Base-by-base conservation (phyloP, 805 yeast species). In the Candida nonsorbophila region DNA sequence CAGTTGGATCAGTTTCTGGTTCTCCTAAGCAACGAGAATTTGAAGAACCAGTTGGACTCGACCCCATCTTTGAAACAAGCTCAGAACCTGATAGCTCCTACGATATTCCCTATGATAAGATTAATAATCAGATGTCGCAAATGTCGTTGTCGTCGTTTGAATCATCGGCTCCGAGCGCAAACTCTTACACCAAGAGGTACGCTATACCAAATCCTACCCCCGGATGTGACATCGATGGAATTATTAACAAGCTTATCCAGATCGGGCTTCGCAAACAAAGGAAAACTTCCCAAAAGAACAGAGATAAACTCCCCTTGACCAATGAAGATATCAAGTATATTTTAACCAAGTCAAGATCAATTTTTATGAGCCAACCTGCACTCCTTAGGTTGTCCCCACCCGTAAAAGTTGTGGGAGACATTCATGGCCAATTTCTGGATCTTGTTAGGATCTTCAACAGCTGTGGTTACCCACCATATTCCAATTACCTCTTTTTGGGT, bases 401-500 rank as follows among this genome's bases (percentile, higher is more conserved):
- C 0, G 90, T 83, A 3, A 84, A 84, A 51, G 74, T 84, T 34
- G 90, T 83, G 5, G 92, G 92, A 24, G 87, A 85, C 56, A 79
- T 84, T 32, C 92, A 84, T 55, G 94, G 80, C 3, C 80, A 74
- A 41, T 74, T 67, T 42, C 55, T 59, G 39, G 80, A 74, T 47
- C 58, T 74, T 38, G 48, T 72, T 22, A 50, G 80, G 30, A 72
- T 74, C 20, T 72, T 74, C 50, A 69, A 72, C 44, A 53, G 66
- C n/a, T 72, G 77, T 47, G 80, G 80, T 0, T 73, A 67, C 36
- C 80, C 80, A 2, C 80, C 80, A 8, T 55, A 62, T 40, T 53
- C 77, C 3, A 74, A 74, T 45, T 74, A 72, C 44, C 52, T 74
- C 36, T 74, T 74, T 31, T 49, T 74, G 24, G 80, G 80, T 25